A percentile compares a stretch with the other conserved stretches of the same genome.
Evolutionary conservation across 345 rosid genomes (phyloP).

Genomic region (Rhodamnia argentea): DNA sequence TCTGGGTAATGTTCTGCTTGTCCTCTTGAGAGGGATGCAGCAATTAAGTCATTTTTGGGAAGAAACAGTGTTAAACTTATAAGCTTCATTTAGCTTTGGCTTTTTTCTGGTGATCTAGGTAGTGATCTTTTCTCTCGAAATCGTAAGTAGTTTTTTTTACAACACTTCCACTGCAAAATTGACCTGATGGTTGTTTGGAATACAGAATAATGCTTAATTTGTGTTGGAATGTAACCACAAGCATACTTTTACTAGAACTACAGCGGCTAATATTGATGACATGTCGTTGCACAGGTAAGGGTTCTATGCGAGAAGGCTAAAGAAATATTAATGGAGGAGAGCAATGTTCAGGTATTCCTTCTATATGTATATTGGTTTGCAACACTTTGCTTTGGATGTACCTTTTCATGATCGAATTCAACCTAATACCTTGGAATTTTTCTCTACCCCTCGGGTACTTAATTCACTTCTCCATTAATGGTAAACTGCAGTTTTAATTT

Average conservation of each 20-base stretch:
- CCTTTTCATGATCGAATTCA: neutral
- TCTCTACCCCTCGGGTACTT: neutral
- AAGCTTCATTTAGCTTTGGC: neutral
- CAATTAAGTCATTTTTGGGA: neutral
- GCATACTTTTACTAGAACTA: neutral
- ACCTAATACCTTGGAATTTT: neutral
- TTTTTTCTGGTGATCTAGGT: neutral
- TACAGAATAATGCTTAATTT: neutral
- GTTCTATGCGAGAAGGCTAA: conserved; percentile 89
- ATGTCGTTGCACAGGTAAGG: conserved; percentile 47
- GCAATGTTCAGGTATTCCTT: conserved; percentile 84
- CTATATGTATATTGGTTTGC: neutral
- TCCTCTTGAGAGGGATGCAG: neutral
- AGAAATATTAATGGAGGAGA: conserved; percentile 95
- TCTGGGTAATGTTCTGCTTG: neutral
- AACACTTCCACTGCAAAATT: neutral
- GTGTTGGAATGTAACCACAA: neutral
- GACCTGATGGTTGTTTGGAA: neutral
- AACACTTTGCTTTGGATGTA: neutral
- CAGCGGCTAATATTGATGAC: neutral
- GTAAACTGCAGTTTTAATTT: neutral
- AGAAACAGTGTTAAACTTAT: neutral
- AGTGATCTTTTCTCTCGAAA: neutral
- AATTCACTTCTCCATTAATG: neutral
- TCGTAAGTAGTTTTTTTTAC: neutral